Evolutionary conservation across 768 basidiomycete genomes (phyloP).

Genomic region (Kwoniella mangroviensis): DNA sequence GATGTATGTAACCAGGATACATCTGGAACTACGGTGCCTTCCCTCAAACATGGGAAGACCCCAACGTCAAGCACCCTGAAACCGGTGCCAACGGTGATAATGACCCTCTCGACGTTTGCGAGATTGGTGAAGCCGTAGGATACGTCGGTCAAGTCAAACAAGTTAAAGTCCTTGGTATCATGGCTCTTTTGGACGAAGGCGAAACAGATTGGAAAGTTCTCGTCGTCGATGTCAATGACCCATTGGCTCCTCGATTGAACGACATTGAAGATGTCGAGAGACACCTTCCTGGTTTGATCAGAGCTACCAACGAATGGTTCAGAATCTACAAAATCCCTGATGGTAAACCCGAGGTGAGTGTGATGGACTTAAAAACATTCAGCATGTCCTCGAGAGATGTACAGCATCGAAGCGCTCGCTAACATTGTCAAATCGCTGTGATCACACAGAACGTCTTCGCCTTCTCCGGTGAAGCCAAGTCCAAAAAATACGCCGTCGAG

Average conservation of each 20-base stretch:
- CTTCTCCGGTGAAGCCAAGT: slow-evolving; percentile 99
- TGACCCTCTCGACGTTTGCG: slow-evolving; percentile 98
- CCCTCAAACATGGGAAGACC: slow-evolving; percentile 99
- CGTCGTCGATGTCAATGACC: slow-evolving; percentile 94
- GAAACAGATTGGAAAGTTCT: slow-evolving; percentile 99
- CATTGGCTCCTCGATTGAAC: slow-evolving; percentile 93
- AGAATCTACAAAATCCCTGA: slow-evolving; percentile 62
- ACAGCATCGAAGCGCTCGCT: neutral
- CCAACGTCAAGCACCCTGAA: slow-evolving; percentile 80
- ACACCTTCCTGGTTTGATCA: slow-evolving; percentile 93
- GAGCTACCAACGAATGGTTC: slow-evolving; percentile 99
- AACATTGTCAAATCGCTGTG: too few relatives aligned
- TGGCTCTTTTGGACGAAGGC: slow-evolving; percentile 98
- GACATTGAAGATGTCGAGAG: slow-evolving; percentile 99
- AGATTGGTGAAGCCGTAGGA: slow-evolving; percentile 98
- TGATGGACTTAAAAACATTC: too few relatives aligned
- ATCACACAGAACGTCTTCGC: slow-evolving; percentile 83
- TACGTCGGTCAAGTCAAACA: slow-evolving; percentile 98
- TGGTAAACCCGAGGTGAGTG: slow-evolving; percentile 58
- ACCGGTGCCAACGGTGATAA: slow-evolving; percentile 99
- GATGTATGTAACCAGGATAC: slow-evolving; percentile 47
- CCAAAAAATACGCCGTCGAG: slow-evolving; percentile 98
- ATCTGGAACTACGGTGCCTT: slow-evolving; percentile 99
- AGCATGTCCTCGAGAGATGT: neutral
- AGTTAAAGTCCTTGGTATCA: slow-evolving; percentile 99